Evolutionary conservation across 2,329 filamentous ascomycete genomes (phyloP), one percentile per base, ranked within the genome.

Genomic region (Fusarium beomiforme): DNA sequence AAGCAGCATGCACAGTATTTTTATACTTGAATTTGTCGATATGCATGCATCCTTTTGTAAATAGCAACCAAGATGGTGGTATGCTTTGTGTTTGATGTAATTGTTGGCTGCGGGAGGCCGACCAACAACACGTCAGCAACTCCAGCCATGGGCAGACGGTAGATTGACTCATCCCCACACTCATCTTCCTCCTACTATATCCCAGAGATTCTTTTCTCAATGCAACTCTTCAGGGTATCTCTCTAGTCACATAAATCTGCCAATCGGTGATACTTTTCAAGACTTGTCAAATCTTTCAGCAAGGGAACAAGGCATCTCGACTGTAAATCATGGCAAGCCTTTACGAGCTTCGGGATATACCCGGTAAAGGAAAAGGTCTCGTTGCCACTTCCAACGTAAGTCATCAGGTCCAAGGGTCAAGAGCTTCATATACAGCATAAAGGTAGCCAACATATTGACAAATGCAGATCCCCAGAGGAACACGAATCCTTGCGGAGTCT

Each of bases 311-410:
- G 8, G 10, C 26, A 29, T 29, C 26, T 29, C 26, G 10, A 10
- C 26, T 10, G 10, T 29, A 29, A 7, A 29, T 29, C 26, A 29
- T 29, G 26, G 26, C 26, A 10, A 29, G 10, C 26, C 26, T 29
- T 29, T 29, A 29, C 10, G 26, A 8, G 26, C 26, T 29, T 29
- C 37, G 14, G 6, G 47, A 55, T 6, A 23, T 75, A 13, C 59
- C 67, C 12, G 50, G 54, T 5, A 73, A 72, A 23, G 69, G 66
- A 5, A 43, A 53, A 26, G 71, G 72, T 3, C 47, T 72, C 4
- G 23, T 72, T 12, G 60, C 72, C 2, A 47, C 41, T 7, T 21
- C 19, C 26, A 29, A 29, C 8, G 26, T 29, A 29, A 29, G 26
- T 29, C 26, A 8, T 29, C 26, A 29, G 10, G 26, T 29, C 26